Base-by-base conservation (phyloP, 441 rosid species). In the Aquilaria agallochum region DNA sequence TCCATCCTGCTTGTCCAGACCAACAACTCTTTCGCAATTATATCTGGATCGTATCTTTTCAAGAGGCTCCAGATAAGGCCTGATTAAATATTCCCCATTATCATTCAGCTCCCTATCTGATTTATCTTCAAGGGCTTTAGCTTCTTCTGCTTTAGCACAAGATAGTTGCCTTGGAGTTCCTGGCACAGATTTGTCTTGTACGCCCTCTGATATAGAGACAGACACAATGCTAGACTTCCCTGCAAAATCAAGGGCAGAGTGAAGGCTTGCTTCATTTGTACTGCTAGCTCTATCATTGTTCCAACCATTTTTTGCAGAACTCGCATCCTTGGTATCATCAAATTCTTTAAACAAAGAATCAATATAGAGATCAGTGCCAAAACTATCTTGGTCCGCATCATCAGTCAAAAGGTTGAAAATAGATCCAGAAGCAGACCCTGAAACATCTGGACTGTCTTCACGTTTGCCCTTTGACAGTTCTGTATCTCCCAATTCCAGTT, bases 1-100 rank as follows among this genome's bases (percentile, higher is more conserved):
- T 50, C 98, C 98, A 74, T 94, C 98, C 66, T 88, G 97, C 78
- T 90, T 91, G 78, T 94, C 98, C 73, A 94, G 89, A 76, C 96
- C 95, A 46, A 91, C 80, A 69, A 94, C 97, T 69, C 96, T 76
- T 81, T 94, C 98, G 72, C 95, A 91, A 76, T 90, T 94, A 71
- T 84, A 91, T 73, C 86, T 85, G 80, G 77, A 84, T 56, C 92
- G 80, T 53, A 94, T 94, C 76, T 83, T 94, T 68, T 94, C 98
- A 55, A 79, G 83, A 65, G 89, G 97, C 72, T 94, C 97, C 77
- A 94, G 75, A 78, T 77, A 91, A 57, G 98, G 98, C 69, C 98
- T 80, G 75, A 94, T 91, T 73, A 91, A 74, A 83, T 94, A 89
- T 72, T 94, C 98, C 51, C 98, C 98, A 78, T 87, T 89, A 77